A percentile compares a stretch with the other conserved stretches of the same genome.
These are phyloP conservation scores for Ophiostoma quercus DNA, from an alignment of 2,329 filamentous ascomycete species.

Conservation along the genomic window DNA sequence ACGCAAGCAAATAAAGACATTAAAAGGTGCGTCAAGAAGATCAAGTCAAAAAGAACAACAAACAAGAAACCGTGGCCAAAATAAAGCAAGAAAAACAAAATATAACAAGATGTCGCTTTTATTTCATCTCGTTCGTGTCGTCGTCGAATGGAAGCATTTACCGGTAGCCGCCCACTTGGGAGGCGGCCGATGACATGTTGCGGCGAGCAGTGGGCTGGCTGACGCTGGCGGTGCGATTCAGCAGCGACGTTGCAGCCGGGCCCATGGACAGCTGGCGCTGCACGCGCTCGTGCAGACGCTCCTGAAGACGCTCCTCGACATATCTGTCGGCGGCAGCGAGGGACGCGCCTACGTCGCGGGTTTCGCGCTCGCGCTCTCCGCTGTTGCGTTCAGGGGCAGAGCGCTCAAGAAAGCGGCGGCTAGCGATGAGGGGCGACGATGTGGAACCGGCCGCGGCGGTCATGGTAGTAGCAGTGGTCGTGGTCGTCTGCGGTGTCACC, in stretches of 20 bases:
- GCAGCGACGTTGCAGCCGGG: constrained; percentile 35
- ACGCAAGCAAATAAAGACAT: background rate
- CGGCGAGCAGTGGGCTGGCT: constrained; percentile 43
- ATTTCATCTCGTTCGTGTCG: constrained; percentile 4
- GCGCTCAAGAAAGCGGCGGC: constrained; percentile 48
- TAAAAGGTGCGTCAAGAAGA: background rate
- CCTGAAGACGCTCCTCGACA: constrained; percentile 35
- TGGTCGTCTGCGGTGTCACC: constrained; percentile 37
- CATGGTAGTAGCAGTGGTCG: constrained; percentile 28
- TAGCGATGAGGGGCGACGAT: constrained; percentile 17
- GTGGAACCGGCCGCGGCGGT: constrained; percentile 23
- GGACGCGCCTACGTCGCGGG: constrained; percentile 27
- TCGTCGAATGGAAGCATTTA: constrained; percentile 31
- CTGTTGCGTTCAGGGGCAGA: constrained; percentile 40
- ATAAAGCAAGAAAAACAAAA: background rate
- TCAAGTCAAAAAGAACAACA: background rate
- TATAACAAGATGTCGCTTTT: background rate
- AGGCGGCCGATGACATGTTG: constrained; percentile 37
- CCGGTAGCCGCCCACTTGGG: constrained; percentile 43
- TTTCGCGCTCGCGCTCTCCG: constrained; percentile 32
- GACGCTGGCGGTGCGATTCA: constrained; percentile 43
- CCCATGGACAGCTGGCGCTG: constrained; percentile 45
- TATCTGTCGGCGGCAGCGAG: constrained; percentile 33
- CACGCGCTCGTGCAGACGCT: constrained; percentile 30
- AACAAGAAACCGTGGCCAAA: background rate